Evolutionary conservation across 2,329 filamentous ascomycete genomes (phyloP).

Genomic region (Blastomyces emzantsi): DNA sequence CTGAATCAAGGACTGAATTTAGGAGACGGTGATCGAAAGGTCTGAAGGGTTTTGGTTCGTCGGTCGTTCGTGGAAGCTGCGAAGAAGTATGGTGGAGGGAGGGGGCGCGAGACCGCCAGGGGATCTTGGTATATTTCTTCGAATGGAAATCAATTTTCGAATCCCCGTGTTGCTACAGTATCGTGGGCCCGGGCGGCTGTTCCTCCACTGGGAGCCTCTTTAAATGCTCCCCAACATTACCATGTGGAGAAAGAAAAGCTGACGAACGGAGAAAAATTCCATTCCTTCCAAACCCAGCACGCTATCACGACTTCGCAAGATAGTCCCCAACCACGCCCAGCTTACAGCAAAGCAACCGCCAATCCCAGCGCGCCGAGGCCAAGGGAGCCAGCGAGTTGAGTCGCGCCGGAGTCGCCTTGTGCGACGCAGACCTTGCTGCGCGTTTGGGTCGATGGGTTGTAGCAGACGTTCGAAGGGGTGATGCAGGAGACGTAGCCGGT

Average conservation of each 20-base stretch:
- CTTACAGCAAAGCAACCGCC: slow-evolving; percentile 1
- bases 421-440: background rate
- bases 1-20: background rate
- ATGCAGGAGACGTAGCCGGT: background rate
- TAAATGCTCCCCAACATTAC: too few relatives aligned
- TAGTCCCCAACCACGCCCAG: background rate
- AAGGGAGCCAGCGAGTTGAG: background rate
- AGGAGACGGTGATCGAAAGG: background rate
- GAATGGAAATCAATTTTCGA: too few relatives aligned
- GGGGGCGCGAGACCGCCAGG: too few relatives aligned
- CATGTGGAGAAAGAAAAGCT: background rate
- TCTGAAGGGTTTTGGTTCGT: background rate
- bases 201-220: too few relatives aligned
- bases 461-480: background rate
- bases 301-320: background rate
- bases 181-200: too few relatives aligned
- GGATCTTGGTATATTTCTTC: too few relatives aligned
- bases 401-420: background rate
- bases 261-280: background rate
- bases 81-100: too few relatives aligned
- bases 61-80: too few relatives aligned
- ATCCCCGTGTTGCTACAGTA: too few relatives aligned
- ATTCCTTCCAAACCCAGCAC: background rate
- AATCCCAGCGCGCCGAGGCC: slow-evolving; percentile 1
- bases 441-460: background rate